These are phyloP conservation scores for Pythium folliculosum DNA, from an alignment of 352 stramenopile species.

Conservation along the genomic window DNA sequence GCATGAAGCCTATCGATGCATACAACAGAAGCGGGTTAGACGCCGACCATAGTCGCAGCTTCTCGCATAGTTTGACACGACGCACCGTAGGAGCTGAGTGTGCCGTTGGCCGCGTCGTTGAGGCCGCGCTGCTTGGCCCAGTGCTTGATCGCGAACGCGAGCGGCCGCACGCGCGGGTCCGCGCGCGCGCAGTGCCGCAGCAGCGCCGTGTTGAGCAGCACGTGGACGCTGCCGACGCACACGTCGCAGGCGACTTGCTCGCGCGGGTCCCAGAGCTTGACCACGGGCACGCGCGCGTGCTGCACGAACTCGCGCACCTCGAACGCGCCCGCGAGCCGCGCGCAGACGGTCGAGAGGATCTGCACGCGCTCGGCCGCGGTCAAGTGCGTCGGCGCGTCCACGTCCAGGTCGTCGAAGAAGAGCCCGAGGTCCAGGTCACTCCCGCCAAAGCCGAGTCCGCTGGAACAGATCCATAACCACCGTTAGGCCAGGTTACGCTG, in stretches of 20 bases:
- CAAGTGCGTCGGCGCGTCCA: slow-evolving; percentile 60
- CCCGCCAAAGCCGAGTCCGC: slow-evolving; percentile 70
- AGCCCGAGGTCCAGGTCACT: slow-evolving; percentile 83
- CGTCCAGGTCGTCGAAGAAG: slow-evolving; percentile 74
- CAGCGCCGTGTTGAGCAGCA: slow-evolving; percentile 78
- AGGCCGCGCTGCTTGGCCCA: slow-evolving; percentile 97
- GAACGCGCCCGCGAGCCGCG: slow-evolving; percentile 45
- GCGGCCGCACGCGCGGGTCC: slow-evolving; percentile 81
- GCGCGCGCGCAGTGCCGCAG: slow-evolving; percentile 71
- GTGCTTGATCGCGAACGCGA: slow-evolving; percentile 97
- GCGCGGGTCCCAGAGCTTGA: slow-evolving; percentile 74
- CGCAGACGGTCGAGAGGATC: slow-evolving; percentile 55
- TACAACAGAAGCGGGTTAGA: background rate
- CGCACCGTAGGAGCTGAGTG: slow-evolving; percentile 95
- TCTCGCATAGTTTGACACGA: no score
- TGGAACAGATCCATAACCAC: slow-evolving; percentile 16
- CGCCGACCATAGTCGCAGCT: no score
- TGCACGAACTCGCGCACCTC: slow-evolving; percentile 72
- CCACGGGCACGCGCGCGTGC: slow-evolving; percentile 70
- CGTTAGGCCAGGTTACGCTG: background rate
- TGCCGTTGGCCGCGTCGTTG: slow-evolving; percentile 96
- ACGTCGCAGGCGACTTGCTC: slow-evolving; percentile 66
- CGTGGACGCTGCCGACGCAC: slow-evolving; percentile 70
- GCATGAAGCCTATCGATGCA: slow-evolving; percentile 82
- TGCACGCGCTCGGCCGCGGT: slow-evolving; percentile 55